Evolutionary conservation across 768 basidiomycete species (phyloP), one percentile per base, ranked within the genome.

Genomic region (Tylopilus intermedius): DNA sequence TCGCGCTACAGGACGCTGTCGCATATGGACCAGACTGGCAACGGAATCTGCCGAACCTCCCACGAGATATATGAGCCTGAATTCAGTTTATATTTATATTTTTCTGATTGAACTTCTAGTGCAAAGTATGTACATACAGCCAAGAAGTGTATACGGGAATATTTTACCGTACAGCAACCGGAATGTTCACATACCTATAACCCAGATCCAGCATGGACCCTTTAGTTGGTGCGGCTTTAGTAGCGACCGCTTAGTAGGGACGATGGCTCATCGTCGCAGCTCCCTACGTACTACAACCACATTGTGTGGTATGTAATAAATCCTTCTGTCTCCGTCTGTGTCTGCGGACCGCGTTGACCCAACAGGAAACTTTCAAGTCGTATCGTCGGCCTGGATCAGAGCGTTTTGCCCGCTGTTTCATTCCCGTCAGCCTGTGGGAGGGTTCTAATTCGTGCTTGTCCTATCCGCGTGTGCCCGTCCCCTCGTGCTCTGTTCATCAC

Each of bases 251-350:
- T n/a, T n/a, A n/a, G n/a, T 51, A 39, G 9, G 8, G 54, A 53
- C 56, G 41, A 59, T 49, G 14, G 50, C 49, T 58, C 61, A 64
- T 64, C 61, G 63, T 65, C 64, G 58, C 54, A 63, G 50, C 40
- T 42, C 43, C 44, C 38, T 66, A 64, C 63, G 63, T 64, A 64
- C 63, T 63, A 64, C 39, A 53, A 50, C 50, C 55, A 8, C 59
- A 43, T n/a, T 39, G 50, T 26, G 55, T 15, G 8, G 58, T 66
- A 64, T 60, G 63, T 64, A 64, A 64, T 64, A 43, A 18, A 27
- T 18, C 44, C 26, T n/a, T n/a, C n/a, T n/a, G n/a, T n/a, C n/a
- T n/a, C n/a, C n/a, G n/a, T n/a, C n/a, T 29, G 41, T 38, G 26
- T 26, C 49, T 50, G 55, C 18, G 45, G 49, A 38, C 24, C 10